Evolutionary conservation across 306 rosid species (phyloP).

Genomic region (Vigna radiata): DNA sequence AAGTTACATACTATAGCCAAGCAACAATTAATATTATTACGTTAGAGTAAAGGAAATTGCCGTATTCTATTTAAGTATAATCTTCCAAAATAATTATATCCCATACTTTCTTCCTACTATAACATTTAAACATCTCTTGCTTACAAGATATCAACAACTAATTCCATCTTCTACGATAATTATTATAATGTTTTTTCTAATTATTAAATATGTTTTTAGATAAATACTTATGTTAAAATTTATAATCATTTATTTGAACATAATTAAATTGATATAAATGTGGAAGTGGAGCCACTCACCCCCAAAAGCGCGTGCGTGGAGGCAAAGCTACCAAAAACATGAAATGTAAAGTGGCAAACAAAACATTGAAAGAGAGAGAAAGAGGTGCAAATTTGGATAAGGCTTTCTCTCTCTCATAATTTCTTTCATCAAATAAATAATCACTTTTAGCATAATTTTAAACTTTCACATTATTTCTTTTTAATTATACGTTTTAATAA

Average conservation of each 20-base stretch:
- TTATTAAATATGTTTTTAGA: too few species aligned
- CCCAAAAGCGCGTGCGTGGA: slow-evolving; percentile 26
- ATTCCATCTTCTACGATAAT: too few species aligned
- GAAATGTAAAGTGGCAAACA: slow-evolving; percentile 13
- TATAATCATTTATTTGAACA: too few species aligned
- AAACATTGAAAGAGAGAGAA: neutral
- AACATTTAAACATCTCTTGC: neutral
- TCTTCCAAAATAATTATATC: neutral
- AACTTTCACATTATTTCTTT: too few species aligned
- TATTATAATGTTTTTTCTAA: too few species aligned
- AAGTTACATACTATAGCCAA: too few species aligned
- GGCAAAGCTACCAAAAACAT: slow-evolving; percentile 15
- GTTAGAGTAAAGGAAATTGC: neutral
- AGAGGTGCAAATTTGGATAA: slow-evolving; percentile 18
- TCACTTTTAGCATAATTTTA: too few species aligned
- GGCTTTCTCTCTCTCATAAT: neutral
- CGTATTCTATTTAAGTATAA: slow-evolving; percentile 6
- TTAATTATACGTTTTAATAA: too few species aligned
- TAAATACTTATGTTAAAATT: too few species aligned
- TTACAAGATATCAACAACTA: too few species aligned
- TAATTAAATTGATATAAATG: too few species aligned
- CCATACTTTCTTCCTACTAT: neutral
- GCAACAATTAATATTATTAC: slow-evolving; percentile 4
- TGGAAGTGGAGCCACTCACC: neutral
- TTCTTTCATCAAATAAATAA: neutral